phyloP scores from a whole-genome alignment of 2,329 filamentous ascomycete species.

The Fusarium veterinarium region DNA sequence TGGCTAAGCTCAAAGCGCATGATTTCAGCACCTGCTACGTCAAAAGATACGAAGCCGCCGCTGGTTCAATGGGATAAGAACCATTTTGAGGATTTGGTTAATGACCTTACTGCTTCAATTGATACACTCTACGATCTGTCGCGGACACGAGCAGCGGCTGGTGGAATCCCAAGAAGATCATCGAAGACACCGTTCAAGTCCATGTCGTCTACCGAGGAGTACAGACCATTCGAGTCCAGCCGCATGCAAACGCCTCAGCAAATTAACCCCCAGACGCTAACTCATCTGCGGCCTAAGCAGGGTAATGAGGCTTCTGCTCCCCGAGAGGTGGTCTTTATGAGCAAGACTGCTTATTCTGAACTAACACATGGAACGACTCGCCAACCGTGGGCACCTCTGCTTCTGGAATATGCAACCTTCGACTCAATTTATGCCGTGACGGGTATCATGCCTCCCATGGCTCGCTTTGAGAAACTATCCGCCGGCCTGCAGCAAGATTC shows the following conservation, averaged over 20 bases:
- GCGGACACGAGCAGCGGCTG: slow-evolving; percentile 67
- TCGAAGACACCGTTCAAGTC: slow-evolving; percentile 52
- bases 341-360: slow-evolving; percentile 63
- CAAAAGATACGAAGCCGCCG: slow-evolving; percentile 65
- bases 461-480: slow-evolving; percentile 72
- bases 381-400: slow-evolving; percentile 65
- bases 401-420: slow-evolving; percentile 78
- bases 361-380: slow-evolving; percentile 56
- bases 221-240: slow-evolving; percentile 67
- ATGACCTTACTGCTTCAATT: slow-evolving; percentile 80
- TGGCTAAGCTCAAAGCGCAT: slow-evolving; percentile 70
- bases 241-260: slow-evolving; percentile 71
- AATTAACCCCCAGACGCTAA: slow-evolving; percentile 66
- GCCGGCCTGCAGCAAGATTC: slow-evolving; percentile 67
- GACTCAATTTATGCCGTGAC: slow-evolving; percentile 71
- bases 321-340: slow-evolving; percentile 62
- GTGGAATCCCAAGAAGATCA: slow-evolving; percentile 48
- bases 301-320: slow-evolving; percentile 48
- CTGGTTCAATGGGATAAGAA: slow-evolving; percentile 74
- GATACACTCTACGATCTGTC: slow-evolving; percentile 84
- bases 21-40: slow-evolving; percentile 53
- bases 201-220: slow-evolving; percentile 56
- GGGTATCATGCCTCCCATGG: slow-evolving; percentile 72
- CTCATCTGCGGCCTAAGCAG: slow-evolving; percentile 58
- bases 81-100: slow-evolving; percentile 80